Percentiles rank a stretch among this genome's conserved stretches.
These are phyloP conservation scores for Aspergillus ustus DNA, from an alignment of 2,329 filamentous ascomycete genomes.

Conservation along the genomic window DNA sequence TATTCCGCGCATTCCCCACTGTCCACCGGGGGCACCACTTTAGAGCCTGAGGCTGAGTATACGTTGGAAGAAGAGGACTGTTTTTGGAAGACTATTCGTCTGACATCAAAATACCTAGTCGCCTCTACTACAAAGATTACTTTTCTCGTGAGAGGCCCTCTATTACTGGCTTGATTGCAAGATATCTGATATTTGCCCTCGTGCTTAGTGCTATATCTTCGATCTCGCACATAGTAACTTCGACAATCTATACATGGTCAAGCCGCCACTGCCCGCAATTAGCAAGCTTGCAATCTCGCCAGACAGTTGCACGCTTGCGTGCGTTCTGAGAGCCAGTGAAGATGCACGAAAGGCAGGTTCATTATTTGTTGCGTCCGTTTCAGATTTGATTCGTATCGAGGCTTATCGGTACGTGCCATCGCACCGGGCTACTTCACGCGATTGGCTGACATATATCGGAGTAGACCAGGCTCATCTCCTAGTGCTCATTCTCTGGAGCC, in stretches of 20 bases:
- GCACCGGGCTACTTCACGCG: too few relatives aligned
- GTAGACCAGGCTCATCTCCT: too few relatives aligned
- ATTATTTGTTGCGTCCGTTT: not conserved
- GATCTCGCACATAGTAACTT: not conserved
- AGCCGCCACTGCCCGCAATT: not conserved
- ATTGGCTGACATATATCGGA: too few relatives aligned
- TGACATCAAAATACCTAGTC: not conserved
- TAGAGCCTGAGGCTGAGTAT: not conserved
- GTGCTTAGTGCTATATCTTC: slow-evolving; percentile 1
- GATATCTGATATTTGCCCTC: not conserved
- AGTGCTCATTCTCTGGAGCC: too few relatives aligned
- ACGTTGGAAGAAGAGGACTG: not conserved
- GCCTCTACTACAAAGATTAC: not conserved
- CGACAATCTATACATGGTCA: not conserved
- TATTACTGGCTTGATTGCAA: not conserved
- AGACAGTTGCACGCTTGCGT: not conserved
- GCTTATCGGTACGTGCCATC: too few relatives aligned
- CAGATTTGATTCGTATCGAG: too few relatives aligned
- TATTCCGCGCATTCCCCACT: not conserved
- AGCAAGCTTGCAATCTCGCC: slow-evolving; percentile 5
- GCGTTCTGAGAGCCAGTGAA: not conserved
- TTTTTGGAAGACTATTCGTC: not conserved
- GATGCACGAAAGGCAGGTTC: not conserved
- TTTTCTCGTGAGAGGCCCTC: not conserved
- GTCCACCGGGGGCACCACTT: not conserved